Percentiles rank a stretch among this genome's conserved stretches.
phyloP scores from a whole-genome alignment of 2,329 filamentous ascomycete genomes.

The Aspergillus fumigatus region DNA sequence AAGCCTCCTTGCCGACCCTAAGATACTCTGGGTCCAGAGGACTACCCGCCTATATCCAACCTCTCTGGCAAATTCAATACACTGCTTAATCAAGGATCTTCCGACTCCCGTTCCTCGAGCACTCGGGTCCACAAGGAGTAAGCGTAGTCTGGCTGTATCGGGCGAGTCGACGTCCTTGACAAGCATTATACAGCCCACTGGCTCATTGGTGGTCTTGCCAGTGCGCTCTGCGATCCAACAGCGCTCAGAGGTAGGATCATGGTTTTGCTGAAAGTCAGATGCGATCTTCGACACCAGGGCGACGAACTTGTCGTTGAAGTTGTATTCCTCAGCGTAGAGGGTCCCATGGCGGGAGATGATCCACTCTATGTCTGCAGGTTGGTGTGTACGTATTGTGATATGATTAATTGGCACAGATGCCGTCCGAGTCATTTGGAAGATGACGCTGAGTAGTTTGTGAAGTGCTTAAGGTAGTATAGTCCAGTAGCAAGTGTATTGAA shows the following conservation, averaged over 20 bases:
- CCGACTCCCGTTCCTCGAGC: conserved; percentile 21
- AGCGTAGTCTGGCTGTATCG: conserved; percentile 20
- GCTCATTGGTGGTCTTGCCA: background rate
- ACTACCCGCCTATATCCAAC: conserved; percentile 17
- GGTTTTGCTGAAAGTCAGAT: conserved; percentile 18
- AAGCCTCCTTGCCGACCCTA: conserved; percentile 16
- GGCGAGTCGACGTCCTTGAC: conserved; percentile 14
- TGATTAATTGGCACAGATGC: background rate
- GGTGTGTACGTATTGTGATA: conserved; percentile 15
- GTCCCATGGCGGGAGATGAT: conserved; percentile 19
- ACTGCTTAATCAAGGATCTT: conserved; percentile 14
- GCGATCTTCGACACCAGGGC: conserved; percentile 15
- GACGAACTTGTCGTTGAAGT: conserved; percentile 18
- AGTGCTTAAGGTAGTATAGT: background rate
- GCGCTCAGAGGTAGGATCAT: conserved; percentile 16
- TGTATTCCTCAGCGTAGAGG: conserved; percentile 19
- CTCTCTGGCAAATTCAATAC: conserved; percentile 19
- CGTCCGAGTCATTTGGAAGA: background rate
- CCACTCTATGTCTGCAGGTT: conserved; percentile 21
- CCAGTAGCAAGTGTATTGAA: background rate
- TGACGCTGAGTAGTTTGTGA: background rate
- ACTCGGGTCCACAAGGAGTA: conserved; percentile 22
- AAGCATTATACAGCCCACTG: conserved; percentile 23
- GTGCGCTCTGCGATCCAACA: conserved; percentile 24
- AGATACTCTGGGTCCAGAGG: conserved; percentile 21